Percentiles rank a stretch among this genome's conserved stretches.
These are phyloP conservation scores for Raphanus raphanistrum DNA, from an alignment of 345 rosid genomes.

Conservation along the genomic window DNA sequence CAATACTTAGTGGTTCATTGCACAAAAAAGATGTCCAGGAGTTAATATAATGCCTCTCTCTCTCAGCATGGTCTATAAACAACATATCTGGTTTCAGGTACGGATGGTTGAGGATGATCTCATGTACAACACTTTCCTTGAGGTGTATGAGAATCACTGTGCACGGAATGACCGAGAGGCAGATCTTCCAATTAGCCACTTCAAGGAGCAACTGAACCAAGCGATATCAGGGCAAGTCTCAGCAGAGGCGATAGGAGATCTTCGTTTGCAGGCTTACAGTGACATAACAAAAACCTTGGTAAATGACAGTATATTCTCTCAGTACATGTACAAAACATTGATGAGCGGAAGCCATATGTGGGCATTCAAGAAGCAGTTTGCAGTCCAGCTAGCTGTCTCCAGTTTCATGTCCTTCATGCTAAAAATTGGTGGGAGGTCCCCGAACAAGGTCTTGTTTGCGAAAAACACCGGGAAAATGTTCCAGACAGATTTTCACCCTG, in stretches of 20 bases:
- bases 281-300: conserved; percentile 76
- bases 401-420: conserved; percentile 96
- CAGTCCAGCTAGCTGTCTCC: conserved; percentile 87
- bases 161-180: conserved; percentile 84
- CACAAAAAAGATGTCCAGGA: background rate
- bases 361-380: conserved; percentile 96
- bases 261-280: conserved; percentile 85
- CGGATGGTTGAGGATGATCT: conserved; percentile 98
- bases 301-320: conserved; percentile 82
- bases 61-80: background rate
- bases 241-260: conserved; percentile 84
- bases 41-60: background rate
- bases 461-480: conserved; percentile 92
- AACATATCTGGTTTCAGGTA: conserved; percentile 49
- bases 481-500: conserved; percentile 96
- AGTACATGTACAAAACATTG: conserved; percentile 89
- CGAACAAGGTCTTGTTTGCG: conserved; percentile 88
- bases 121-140: conserved; percentile 94
- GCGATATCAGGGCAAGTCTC: conserved; percentile 86
- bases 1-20: conserved; percentile 19
- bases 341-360: conserved; percentile 85
- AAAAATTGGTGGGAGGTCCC: conserved; percentile 97
- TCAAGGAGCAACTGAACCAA: conserved; percentile 92
- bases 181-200: conserved; percentile 81
- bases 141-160: conserved; percentile 96